Evolutionary conservation across 805 yeast species (phyloP).

Genomic region (Metschnikowia continentalis): DNA sequence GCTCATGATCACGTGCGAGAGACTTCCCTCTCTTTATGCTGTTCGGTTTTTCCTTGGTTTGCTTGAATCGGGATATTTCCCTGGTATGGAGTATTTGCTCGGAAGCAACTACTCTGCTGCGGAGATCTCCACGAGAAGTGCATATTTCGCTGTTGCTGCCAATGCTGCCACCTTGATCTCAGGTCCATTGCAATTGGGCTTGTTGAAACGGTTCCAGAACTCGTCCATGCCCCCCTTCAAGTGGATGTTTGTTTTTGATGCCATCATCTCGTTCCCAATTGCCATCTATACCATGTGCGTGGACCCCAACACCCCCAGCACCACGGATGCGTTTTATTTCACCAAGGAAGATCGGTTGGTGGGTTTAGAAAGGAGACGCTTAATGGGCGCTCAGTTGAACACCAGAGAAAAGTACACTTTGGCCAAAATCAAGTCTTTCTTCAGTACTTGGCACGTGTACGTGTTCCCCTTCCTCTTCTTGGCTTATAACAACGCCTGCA

Average conservation of each 20-base stretch:
- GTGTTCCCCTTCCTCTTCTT: slow-evolving; percentile 41
- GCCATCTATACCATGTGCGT: slow-evolving; percentile 30
- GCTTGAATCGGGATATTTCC: slow-evolving; percentile 48
- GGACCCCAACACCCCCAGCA: slow-evolving; percentile 33
- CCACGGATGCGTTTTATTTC: slow-evolving; percentile 31
- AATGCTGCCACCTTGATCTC: slow-evolving; percentile 27
- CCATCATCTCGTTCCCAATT: slow-evolving; percentile 31
- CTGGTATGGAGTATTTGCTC: slow-evolving; percentile 53
- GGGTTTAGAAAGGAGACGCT: slow-evolving; percentile 41
- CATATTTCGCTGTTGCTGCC: slow-evolving; percentile 29
- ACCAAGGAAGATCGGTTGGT: slow-evolving; percentile 29
- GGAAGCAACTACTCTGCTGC: slow-evolving; percentile 28
- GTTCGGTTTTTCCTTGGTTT: slow-evolving; percentile 32
- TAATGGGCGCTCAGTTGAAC: slow-evolving; percentile 35
- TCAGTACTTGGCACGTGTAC: slow-evolving; percentile 47
- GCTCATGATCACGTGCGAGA: slow-evolving; percentile 22
- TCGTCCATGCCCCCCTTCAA: slow-evolving; percentile 26
- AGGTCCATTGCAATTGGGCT: slow-evolving; percentile 31
- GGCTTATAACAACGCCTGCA: slow-evolving; percentile 34
- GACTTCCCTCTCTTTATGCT: slow-evolving; percentile 12
- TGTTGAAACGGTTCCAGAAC: slow-evolving; percentile 22
- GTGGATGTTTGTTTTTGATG: slow-evolving; percentile 34
- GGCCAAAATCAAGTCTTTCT: slow-evolving; percentile 37
- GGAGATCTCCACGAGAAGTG: slow-evolving; percentile 28
- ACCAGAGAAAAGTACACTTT: slow-evolving; percentile 39